A percentile compares a stretch with the other conserved stretches of the same genome.
Conservation (phyloP, 2,329 filamentous ascomycete genomes). For the Orbilia ellipsospora region DNA sequence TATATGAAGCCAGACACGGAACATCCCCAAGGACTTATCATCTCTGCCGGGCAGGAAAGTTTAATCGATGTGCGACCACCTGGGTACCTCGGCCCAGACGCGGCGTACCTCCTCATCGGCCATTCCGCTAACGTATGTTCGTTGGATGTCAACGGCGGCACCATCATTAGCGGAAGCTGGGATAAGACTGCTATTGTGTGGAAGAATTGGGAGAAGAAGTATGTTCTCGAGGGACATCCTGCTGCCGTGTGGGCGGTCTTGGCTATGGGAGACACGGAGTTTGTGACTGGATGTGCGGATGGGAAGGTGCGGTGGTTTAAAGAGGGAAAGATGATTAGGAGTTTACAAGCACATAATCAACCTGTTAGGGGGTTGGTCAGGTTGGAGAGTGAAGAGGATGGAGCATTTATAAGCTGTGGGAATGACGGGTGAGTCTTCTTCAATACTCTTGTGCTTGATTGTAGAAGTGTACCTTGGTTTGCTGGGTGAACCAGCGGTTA, state of each 20-base stretch:
- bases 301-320: constrained; percentile 87
- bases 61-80: constrained; percentile 90
- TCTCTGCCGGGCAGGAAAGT: constrained; percentile 89
- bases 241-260: constrained; percentile 92
- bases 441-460: not conserved
- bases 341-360: constrained; percentile 77
- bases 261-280: constrained; percentile 79
- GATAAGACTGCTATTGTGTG: constrained; percentile 84
- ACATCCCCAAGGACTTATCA: constrained; percentile 76
- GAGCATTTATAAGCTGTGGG: constrained; percentile 90
- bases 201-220: constrained; percentile 83
- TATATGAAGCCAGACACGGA: constrained; percentile 76
- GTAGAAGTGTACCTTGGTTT: too few relatives aligned
- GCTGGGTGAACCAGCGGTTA: too few relatives aligned
- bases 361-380: constrained; percentile 89
- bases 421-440: constrained; percentile 75
- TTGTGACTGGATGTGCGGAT: constrained; percentile 83
- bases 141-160: constrained; percentile 79
- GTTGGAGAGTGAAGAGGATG: constrained; percentile 69
- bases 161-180: constrained; percentile 92
- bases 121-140: constrained; percentile 90
- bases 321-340: constrained; percentile 72
- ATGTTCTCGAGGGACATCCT: constrained; percentile 78
- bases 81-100: constrained; percentile 70
- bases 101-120: constrained; percentile 85